These are phyloP conservation scores for Exophiala sp. DNA, from an alignment of 2,329 filamentous ascomycete genomes.

Conservation along the genomic window DNA sequence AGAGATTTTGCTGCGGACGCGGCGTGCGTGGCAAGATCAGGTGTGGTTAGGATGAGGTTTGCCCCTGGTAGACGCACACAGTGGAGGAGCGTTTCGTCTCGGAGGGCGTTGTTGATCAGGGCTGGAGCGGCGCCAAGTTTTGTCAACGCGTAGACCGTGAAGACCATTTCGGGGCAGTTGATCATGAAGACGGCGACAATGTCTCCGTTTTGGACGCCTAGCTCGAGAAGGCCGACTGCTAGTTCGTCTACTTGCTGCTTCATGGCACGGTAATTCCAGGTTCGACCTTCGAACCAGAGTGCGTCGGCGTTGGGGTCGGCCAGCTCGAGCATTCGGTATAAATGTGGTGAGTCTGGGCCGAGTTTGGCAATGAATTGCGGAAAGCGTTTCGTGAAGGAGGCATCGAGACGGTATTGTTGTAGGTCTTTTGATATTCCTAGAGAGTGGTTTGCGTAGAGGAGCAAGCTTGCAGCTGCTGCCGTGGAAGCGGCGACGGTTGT, in stretches of 20 bases:
- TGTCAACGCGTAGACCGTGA: constrained; percentile 43
- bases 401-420: constrained; percentile 34
- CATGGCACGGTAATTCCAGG: constrained; percentile 43
- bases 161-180: constrained; percentile 50
- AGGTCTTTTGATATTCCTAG: constrained; percentile 42
- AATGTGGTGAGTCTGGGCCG: constrained; percentile 36
- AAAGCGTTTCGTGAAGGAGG: constrained; percentile 35
- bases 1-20: constrained; percentile 22
- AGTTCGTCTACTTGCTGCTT: constrained; percentile 42
- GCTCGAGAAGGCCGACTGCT: constrained; percentile 39
- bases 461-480: constrained; percentile 35
- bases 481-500: constrained; percentile 33
- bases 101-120: constrained; percentile 47
- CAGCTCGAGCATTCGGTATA: constrained; percentile 44
- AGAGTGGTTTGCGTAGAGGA: constrained; percentile 39
- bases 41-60: constrained; percentile 43
- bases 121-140: constrained; percentile 46
- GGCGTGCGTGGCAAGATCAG: constrained; percentile 37
- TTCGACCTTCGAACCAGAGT: constrained; percentile 49
- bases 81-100: constrained; percentile 46
- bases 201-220: constrained; percentile 39
- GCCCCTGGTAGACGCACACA: constrained; percentile 44
- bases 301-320: constrained; percentile 40
- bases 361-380: constrained; percentile 36
- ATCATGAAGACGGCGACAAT: constrained; percentile 47